Evolutionary conservation across 352 stramenopile genomes (phyloP).

Genomic region (Discostella stelligera): DNA sequence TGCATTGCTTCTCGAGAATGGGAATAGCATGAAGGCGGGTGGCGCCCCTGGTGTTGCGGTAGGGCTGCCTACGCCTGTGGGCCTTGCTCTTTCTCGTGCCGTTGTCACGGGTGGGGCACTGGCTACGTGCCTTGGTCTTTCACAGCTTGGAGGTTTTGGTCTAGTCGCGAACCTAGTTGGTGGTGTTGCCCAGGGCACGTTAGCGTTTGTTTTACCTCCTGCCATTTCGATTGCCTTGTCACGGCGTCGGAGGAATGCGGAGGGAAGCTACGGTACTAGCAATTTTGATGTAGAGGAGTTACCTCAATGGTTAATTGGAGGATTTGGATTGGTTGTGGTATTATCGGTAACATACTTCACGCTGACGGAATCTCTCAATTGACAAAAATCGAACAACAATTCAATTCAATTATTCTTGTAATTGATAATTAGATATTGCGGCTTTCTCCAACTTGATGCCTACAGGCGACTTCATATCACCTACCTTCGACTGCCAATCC

Average conservation of each 20-base stretch:
- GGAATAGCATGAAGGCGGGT: constrained; percentile 2
- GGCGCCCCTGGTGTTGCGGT: not conserved
- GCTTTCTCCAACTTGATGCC: no score
- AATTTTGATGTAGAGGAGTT: constrained; percentile 25
- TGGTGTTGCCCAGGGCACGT: constrained; percentile 50
- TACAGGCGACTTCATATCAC: no score
- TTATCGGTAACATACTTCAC: constrained; percentile 58
- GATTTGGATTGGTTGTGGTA: constrained; percentile 53
- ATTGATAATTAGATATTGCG: no score
- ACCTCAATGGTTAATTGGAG: constrained; percentile 47
- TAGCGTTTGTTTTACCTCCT: constrained; percentile 59
- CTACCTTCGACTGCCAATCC: no score
- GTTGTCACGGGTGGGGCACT: constrained; percentile 39
- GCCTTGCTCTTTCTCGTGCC: constrained; percentile 29
- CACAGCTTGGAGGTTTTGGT: constrained; percentile 55
- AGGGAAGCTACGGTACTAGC: not conserved
- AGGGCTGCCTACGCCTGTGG: not conserved
- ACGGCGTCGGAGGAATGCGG: constrained; percentile 11
- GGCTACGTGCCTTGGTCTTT: constrained; percentile 40
- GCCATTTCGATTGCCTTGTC: constrained; percentile 49
- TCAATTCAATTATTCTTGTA: not conserved
- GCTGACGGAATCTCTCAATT: constrained; percentile 39
- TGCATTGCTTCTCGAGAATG: constrained; percentile 23
- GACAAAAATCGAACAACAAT: not conserved
- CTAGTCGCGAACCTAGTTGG: constrained; percentile 55